A percentile compares a stretch with the other conserved stretches of the same genome.
Evolutionary conservation across 768 basidiomycete species (phyloP).

Genomic region (Pleurotus tuber-regium): DNA sequence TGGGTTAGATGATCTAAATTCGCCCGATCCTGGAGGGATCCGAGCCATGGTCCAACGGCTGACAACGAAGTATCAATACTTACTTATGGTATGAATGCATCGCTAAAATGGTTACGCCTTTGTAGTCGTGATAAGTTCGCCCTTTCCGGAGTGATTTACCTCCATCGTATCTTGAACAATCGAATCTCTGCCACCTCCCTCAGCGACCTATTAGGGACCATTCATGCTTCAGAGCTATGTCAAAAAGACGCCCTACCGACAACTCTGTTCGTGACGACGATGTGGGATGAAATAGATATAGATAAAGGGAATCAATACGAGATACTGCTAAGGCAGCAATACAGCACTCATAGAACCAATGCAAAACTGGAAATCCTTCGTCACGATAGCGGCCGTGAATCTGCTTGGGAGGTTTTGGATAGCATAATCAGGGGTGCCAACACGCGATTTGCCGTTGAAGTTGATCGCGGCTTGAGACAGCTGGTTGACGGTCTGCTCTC

Average conservation of each 20-base stretch:
- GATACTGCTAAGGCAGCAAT: neutral
- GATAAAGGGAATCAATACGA: slow-evolving; percentile 11
- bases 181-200: slow-evolving; percentile 37
- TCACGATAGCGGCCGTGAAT: neutral
- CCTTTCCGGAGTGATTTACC: slow-evolving; percentile 27
- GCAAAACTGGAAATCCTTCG: neutral
- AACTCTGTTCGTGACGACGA: slow-evolving; percentile 24
- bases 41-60: neutral
- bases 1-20: slow-evolving; percentile 8
- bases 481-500: neutral
- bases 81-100: neutral
- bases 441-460: neutral
- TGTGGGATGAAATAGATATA: slow-evolving; percentile 22
- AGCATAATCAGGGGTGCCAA: neutral
- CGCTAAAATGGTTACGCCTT: neutral
- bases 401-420: neutral
- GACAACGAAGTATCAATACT: neutral
- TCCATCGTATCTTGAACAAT: slow-evolving; percentile 31
- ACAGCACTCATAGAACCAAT: neutral
- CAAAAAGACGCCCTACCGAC: neutral
- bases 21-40: neutral
- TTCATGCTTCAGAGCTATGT: neutral
- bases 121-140: neutral
- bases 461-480: neutral
- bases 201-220: slow-evolving; percentile 31